These are phyloP conservation scores for Pelagophyceae sp. DNA, from an alignment of 352 stramenopile species.

Conservation along the genomic window DNA sequence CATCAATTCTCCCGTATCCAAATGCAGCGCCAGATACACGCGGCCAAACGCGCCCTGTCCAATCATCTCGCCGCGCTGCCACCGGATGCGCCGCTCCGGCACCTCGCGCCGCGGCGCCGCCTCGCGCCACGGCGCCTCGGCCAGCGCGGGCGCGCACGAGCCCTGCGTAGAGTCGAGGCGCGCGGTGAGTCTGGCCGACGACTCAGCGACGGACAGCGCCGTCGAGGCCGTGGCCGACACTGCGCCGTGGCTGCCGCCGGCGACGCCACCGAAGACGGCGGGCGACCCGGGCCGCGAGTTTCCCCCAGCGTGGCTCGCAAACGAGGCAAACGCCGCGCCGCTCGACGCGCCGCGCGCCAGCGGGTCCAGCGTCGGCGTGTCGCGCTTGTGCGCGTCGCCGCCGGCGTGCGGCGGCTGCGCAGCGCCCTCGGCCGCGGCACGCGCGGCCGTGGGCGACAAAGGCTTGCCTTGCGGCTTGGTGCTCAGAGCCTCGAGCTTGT, in stretches of 20 bases:
- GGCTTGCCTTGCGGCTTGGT: too few relatives aligned
- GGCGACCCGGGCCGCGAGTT: background rate
- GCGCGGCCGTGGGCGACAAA: too few relatives aligned
- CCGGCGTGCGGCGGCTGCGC: too few relatives aligned
- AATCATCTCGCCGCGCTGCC: conserved; percentile 68
- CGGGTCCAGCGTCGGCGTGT: background rate
- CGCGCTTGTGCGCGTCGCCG: background rate
- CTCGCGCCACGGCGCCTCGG: background rate
- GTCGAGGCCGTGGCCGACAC: background rate
- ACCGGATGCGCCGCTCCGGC: conserved; percentile 31
- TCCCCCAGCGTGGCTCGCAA: background rate
- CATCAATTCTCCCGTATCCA: conserved; percentile 66
- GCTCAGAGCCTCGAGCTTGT: background rate
- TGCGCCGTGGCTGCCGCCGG: background rate
- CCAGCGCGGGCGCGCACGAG: background rate
- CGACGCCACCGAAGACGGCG: background rate
- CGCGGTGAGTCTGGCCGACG: too few relatives aligned
- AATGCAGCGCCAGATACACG: conserved; percentile 68
- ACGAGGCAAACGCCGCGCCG: background rate
- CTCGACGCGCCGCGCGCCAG: background rate
- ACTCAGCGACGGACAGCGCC: too few relatives aligned
- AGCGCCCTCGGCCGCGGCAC: too few relatives aligned
- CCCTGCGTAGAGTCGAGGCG: background rate
- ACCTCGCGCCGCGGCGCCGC: background rate
- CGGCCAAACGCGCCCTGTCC: conserved; percentile 71